These are phyloP conservation scores for Bruguiera parviflora DNA, from an alignment of 345 rosid genomes.

Conservation along the genomic window DNA sequence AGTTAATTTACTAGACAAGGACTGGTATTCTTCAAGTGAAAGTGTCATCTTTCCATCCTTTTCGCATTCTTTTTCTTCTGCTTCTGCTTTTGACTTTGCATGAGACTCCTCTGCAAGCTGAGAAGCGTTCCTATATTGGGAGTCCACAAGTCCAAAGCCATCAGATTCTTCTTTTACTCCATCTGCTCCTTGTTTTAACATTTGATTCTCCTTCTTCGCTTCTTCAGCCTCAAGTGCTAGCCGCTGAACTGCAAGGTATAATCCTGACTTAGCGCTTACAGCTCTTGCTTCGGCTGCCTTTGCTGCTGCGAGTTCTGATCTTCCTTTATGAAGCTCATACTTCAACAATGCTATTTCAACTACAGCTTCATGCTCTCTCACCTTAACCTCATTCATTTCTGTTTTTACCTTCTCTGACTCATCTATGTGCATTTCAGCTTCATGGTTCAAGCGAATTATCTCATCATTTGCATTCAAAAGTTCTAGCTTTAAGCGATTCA, in stretches of 20 bases:
- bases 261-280: slow-evolving; percentile 24
- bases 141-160: neutral
- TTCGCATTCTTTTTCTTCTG: slow-evolving; percentile 1
- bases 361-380: slow-evolving; percentile 35
- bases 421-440: slow-evolving; percentile 22
- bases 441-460: slow-evolving; percentile 12
- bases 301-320: slow-evolving; percentile 32
- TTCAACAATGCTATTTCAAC: slow-evolving; percentile 36
- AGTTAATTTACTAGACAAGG: neutral
- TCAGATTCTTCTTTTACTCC: slow-evolving; percentile 17
- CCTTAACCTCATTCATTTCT: slow-evolving; percentile 28
- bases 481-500: slow-evolving; percentile 24
- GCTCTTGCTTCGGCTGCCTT: slow-evolving; percentile 43
- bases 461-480: slow-evolving; percentile 26
- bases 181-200: slow-evolving; percentile 24
- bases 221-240: slow-evolving; percentile 35
- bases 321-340: slow-evolving; percentile 32
- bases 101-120: neutral
- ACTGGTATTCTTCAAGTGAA: slow-evolving; percentile 33
- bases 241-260: slow-evolving; percentile 37
- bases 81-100: neutral
- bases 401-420: slow-evolving; percentile 20
- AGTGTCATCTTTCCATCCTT: slow-evolving; percentile 18
- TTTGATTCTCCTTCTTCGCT: slow-evolving; percentile 27
- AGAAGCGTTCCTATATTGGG: slow-evolving; percentile 7